Conservation (phyloP, 2,329 filamentous ascomycete genomes). For the Clarireedia monteithiana region DNA sequence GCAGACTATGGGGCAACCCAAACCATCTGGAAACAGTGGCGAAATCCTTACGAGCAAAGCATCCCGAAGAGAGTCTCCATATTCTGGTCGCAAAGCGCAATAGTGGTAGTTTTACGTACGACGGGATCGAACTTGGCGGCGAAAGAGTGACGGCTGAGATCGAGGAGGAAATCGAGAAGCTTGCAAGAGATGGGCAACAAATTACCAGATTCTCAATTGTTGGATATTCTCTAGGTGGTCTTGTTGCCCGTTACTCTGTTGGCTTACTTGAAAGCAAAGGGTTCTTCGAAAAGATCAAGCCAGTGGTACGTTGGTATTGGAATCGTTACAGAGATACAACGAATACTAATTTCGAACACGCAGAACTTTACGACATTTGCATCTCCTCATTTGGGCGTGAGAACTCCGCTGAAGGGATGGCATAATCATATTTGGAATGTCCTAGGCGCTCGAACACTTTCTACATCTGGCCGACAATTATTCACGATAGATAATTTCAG, state of each 20-base stretch:
- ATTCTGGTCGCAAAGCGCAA: constrained; percentile 68
- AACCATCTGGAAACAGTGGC: constrained; percentile 63
- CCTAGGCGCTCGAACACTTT: constrained; percentile 74
- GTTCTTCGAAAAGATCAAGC: constrained; percentile 69
- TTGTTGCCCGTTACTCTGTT: constrained; percentile 79
- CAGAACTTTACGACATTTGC: constrained; percentile 92
- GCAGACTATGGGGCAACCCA: constrained; percentile 71
- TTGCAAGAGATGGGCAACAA: constrained; percentile 54
- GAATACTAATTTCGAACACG: constrained; percentile 1
- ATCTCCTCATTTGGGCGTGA: constrained; percentile 72
- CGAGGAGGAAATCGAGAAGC: constrained; percentile 50
- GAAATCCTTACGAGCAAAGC: constrained; percentile 52
- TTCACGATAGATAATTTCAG: constrained; percentile 84
- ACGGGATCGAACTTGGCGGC: constrained; percentile 60
- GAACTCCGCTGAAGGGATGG: constrained; percentile 59
- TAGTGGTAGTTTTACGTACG: constrained; percentile 63
- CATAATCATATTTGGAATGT: constrained; percentile 69
- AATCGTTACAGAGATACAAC: not conserved
- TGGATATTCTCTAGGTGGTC: constrained; percentile 83
- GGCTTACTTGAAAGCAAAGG: constrained; percentile 77
- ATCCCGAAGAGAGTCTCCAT: constrained; percentile 56
- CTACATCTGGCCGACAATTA: constrained; percentile 76
- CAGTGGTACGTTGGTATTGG: constrained; percentile 47
- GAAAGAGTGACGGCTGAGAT: constrained; percentile 62
- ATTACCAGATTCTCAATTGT: constrained; percentile 79